These are phyloP conservation scores for Volvox africanus DNA, from an alignment of 139 green algal genomes.

Conservation along the genomic window DNA sequence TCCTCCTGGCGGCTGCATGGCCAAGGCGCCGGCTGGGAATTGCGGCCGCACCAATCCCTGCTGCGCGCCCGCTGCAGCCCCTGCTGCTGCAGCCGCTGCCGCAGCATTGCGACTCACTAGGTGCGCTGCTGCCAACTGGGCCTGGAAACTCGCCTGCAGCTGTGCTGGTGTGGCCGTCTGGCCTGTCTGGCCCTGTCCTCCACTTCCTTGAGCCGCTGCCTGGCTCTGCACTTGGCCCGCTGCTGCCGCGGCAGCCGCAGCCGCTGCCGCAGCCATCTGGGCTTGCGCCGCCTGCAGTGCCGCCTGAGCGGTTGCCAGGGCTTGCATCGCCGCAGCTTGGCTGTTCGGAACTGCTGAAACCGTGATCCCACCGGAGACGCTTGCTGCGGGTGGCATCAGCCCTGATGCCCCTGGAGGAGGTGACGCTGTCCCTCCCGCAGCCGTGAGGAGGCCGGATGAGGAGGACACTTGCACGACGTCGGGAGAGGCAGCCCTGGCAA, in stretches of 20 bases:
- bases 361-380: not conserved
- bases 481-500: not conserved
- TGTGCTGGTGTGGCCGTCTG: conserved; percentile 4
- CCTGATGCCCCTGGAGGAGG: not conserved
- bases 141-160: conserved; percentile 40
- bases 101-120: conserved; percentile 5
- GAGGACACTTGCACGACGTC: not conserved
- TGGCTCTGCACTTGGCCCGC: conserved; percentile 33
- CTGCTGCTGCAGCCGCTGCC: not conserved
- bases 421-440: not conserved
- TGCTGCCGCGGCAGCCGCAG: conserved; percentile 7
- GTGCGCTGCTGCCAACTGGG: conserved; percentile 10
- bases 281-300: conserved; percentile 34
- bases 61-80: not conserved
- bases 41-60: conserved; percentile 1
- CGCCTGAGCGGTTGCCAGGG: conserved; percentile 23
- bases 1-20: not conserved
- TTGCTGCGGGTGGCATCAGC: not conserved
- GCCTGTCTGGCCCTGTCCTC: conserved; percentile 2
- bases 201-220: not conserved
- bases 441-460: not conserved
- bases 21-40: not conserved
- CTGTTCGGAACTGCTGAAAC: not conserved
- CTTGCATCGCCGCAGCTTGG: conserved; percentile 33
- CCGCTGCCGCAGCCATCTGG: conserved; percentile 35